Base-by-base conservation (phyloP, 2,329 filamentous ascomycete genomes). In the Cryphonectria naterciae region DNA sequence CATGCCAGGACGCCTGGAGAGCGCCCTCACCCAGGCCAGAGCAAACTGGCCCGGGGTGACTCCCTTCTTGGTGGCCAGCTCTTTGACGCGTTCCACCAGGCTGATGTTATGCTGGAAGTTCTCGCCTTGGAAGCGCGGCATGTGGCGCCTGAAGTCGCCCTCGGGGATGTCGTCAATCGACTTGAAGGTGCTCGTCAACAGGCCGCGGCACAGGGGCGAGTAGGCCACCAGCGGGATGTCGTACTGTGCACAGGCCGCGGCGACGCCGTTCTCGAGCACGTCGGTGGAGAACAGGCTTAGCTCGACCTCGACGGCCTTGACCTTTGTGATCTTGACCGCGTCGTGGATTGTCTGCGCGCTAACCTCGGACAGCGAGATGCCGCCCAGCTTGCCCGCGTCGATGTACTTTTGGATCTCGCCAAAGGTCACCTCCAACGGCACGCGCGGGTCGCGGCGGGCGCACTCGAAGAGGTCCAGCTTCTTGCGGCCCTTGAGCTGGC, bases 1-100 rank as follows among this genome's bases (percentile, higher is more conserved):
- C 84, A 87, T 84, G 54, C 86, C 88, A 7, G 85, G 83, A 49
- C 81, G 82, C 67, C 80, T 81, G 58, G 83, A 85, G 56, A 89
- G 80, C 1, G 83, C 79, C 61, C 84, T 75, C 2, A 89, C 80
- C 91, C 91, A 94, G 66, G 84, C 86, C 68, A 94, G 82, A 19
- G 91, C 91, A 39, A 93, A 82, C 80, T 94, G 91, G 1, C 85
- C 85, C 4, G 87, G 77, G 0, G 88, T 91, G 76, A 84, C 87
- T 0, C 84, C 84, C 80, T 92, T 93, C 75, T 83, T 83, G 74
- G 82, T 77, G 1, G 91, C 91, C 52, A 93, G 76, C 35, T 81
- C 81, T 76, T 89, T 81, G 17, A 93, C 79, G 70, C 88, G 83
- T 8, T 83, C 74, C 13, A 90, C 88, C 6, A 94, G 84, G 76